Conservation (phyloP, 352 stramenopile genomes). For the Globisporangium uncinulatum region DNA sequence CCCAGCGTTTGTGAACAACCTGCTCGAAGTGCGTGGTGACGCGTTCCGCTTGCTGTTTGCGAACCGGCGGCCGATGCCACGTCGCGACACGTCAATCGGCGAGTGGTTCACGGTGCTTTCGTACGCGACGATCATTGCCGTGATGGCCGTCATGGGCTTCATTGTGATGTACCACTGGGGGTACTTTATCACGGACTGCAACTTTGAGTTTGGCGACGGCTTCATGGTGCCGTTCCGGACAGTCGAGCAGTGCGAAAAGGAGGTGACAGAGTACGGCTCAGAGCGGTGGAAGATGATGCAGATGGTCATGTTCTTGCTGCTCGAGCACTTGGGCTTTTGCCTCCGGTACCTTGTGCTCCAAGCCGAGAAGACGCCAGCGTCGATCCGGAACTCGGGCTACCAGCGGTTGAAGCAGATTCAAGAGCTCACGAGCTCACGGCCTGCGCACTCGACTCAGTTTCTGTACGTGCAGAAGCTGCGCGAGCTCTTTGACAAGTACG, state of each 20-base stretch:
- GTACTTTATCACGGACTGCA: conserved; percentile 70
- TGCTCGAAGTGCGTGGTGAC: conserved; percentile 83
- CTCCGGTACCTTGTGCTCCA: conserved; percentile 83
- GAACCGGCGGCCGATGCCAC: conserved; percentile 74
- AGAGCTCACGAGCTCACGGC: conserved; percentile 46
- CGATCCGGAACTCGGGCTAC: conserved; percentile 69
- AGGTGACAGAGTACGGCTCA: conserved; percentile 17
- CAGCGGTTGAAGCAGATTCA: conserved; percentile 79
- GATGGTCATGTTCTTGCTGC: conserved; percentile 75
- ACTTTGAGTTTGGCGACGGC: conserved; percentile 66
- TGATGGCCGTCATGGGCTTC: conserved; percentile 76
- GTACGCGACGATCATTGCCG: conserved; percentile 83
- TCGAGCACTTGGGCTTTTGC: conserved; percentile 80
- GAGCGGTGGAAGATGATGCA: conserved; percentile 67
- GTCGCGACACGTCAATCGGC: conserved; percentile 74
- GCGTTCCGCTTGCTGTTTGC: conserved; percentile 79
- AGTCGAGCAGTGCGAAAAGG: conserved; percentile 28
- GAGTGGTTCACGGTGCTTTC: conserved; percentile 81
- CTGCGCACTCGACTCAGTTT: conserved; percentile 64
- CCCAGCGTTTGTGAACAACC: conserved; percentile 81
- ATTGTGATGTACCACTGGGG: conserved; percentile 83
- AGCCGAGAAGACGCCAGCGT: conserved; percentile 64
- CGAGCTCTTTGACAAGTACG: conserved; percentile 77
- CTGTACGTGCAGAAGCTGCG: conserved; percentile 81
- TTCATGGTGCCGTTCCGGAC: conserved; percentile 72